phyloP scores from a whole-genome alignment of 805 yeast genomes.

The Starmerella floris region DNA sequence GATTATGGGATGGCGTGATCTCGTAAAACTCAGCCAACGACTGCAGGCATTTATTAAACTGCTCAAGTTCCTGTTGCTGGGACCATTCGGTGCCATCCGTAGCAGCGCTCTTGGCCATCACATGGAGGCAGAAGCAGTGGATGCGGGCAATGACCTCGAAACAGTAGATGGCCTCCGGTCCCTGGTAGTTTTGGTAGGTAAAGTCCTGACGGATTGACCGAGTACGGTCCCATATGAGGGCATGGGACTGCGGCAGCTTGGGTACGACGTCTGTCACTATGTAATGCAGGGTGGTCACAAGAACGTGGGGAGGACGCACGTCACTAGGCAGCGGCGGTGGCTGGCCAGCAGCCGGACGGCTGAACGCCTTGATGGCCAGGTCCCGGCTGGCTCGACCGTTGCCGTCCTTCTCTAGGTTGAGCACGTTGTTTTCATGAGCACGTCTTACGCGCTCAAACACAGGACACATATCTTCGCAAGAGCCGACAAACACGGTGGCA shows the following conservation, averaged over 20 bases:
- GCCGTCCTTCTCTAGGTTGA: slow-evolving; percentile 55
- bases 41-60: slow-evolving; percentile 79
- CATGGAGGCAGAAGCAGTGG: slow-evolving; percentile 67
- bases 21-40: slow-evolving; percentile 71
- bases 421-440: slow-evolving; percentile 74
- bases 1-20: slow-evolving; percentile 61
- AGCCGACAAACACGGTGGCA: slow-evolving; percentile 76
- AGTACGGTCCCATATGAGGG: slow-evolving; percentile 94
- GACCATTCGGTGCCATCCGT: slow-evolving; percentile 52
- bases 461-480: slow-evolving; percentile 93
- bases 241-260: slow-evolving; percentile 68
- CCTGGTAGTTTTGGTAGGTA: slow-evolving; percentile 85
- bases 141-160: slow-evolving; percentile 83
- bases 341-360: slow-evolving; percentile 96
- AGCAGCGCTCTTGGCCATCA: slow-evolving; percentile 44
- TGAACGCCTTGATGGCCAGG: slow-evolving; percentile 77
- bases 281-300: slow-evolving; percentile 55
- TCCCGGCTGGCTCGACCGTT: slow-evolving; percentile 44
- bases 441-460: slow-evolving; percentile 80
- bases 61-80: slow-evolving; percentile 91
- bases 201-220: slow-evolving; percentile 94
- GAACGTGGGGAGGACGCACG: slow-evolving; percentile 79
- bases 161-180: slow-evolving; percentile 87
- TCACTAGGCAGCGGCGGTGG: slow-evolving; percentile 97
- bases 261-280: slow-evolving; percentile 51